Conservation (phyloP, 257 asterid species). For the Nicotiana tomentosiformis region DNA sequence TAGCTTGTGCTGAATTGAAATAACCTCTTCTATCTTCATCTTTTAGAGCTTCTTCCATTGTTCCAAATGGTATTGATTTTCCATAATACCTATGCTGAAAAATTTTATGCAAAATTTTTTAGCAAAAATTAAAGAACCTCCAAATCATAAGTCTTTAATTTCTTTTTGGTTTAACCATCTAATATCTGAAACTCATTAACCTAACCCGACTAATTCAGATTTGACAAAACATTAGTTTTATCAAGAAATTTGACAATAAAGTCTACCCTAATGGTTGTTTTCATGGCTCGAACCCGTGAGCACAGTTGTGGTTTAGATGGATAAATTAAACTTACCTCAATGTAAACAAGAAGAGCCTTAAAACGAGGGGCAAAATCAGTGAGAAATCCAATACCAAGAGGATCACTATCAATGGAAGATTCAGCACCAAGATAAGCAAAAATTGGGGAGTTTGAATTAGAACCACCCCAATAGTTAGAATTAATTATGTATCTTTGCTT, state of each 20-base stretch:
- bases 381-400: slow-evolving; percentile 31
- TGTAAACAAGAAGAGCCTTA: slow-evolving; percentile 56
- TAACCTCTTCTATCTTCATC: slow-evolving; percentile 48
- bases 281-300: too few species aligned
- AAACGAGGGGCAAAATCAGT: slow-evolving; percentile 52
- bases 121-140: neutral
- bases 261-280: too few species aligned
- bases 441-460: slow-evolving; percentile 39
- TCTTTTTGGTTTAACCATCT: too few species aligned
- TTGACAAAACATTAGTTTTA: too few species aligned
- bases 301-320: too few species aligned
- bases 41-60: slow-evolving; percentile 36
- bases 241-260: too few species aligned
- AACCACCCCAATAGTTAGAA: slow-evolving; percentile 53
- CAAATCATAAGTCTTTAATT: neutral
- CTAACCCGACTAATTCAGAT: too few species aligned
- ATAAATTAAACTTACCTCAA: slow-evolving; percentile 42
- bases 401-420: slow-evolving; percentile 35
- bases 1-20: slow-evolving; percentile 74
- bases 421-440: slow-evolving; percentile 72
- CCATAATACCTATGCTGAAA: slow-evolving; percentile 74
- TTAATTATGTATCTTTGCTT: slow-evolving; percentile 43
- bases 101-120: neutral
- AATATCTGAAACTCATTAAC: too few species aligned
- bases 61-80: slow-evolving; percentile 51